Conservation (phyloP, 2,329 filamentous ascomycete genomes). For the Phaeosphaeria sp. region DNA sequence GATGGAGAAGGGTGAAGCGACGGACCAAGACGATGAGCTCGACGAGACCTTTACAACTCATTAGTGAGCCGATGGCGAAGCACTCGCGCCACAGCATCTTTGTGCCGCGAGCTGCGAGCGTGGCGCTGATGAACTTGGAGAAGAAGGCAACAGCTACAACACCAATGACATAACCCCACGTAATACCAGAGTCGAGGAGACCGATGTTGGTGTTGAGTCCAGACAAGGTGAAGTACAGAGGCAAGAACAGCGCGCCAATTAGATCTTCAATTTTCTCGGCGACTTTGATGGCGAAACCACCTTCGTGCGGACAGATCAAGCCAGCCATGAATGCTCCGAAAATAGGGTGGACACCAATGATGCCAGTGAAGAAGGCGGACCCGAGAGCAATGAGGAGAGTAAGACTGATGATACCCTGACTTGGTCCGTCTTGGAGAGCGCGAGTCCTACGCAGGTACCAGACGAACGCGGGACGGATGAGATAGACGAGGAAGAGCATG, state of each 20-base stretch:
- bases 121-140: slow-evolving; percentile 84
- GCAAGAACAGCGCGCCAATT: slow-evolving; percentile 81
- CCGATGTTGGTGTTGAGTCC: slow-evolving; percentile 88
- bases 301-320: slow-evolving; percentile 87
- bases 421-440: slow-evolving; percentile 85
- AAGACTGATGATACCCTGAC: slow-evolving; percentile 81
- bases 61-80: slow-evolving; percentile 83
- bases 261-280: slow-evolving; percentile 96
- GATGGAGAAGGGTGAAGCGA: neutral
- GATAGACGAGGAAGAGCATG: slow-evolving; percentile 75
- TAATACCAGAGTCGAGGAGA: slow-evolving; percentile 77
- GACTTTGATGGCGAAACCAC: slow-evolving; percentile 87
- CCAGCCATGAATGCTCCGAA: slow-evolving; percentile 93
- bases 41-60: slow-evolving; percentile 96
- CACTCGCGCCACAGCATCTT: slow-evolving; percentile 90
- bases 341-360: slow-evolving; percentile 92
- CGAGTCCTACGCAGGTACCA: slow-evolving; percentile 76
- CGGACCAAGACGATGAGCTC: slow-evolving; percentile 91
- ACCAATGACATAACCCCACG: slow-evolving; percentile 89
- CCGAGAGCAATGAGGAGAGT: slow-evolving; percentile 80
- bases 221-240: slow-evolving; percentile 91
- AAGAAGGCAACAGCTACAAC: slow-evolving; percentile 82
- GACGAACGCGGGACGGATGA: slow-evolving; percentile 75
- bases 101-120: slow-evolving; percentile 75
- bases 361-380: slow-evolving; percentile 85